A percentile compares a stretch with the other conserved stretches of the same genome.
Evolutionary conservation across 2,329 filamentous ascomycete species (phyloP).

Genomic region (Byssoonygena ceratinophila): DNA sequence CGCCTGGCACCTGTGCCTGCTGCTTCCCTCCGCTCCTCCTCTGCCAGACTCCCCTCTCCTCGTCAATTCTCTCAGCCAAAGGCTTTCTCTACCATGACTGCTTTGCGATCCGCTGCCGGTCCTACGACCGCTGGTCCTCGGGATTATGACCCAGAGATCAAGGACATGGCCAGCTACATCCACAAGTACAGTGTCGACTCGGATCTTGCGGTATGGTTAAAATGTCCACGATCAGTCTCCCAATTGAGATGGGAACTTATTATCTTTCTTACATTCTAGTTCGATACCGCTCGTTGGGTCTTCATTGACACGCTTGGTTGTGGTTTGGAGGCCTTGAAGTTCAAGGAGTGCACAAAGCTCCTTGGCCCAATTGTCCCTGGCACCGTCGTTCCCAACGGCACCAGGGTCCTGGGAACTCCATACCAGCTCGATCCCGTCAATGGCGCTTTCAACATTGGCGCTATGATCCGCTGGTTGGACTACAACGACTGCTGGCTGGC

Average conservation of each 20-base stretch:
- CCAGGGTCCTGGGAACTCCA: constrained; percentile 79
- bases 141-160: constrained; percentile 83
- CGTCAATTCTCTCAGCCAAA: constrained; percentile 18
- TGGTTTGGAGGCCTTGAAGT: constrained; percentile 86
- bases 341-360: constrained; percentile 92
- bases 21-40: constrained; percentile 24
- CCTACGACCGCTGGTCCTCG: constrained; percentile 31
- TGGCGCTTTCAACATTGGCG: constrained; percentile 96
- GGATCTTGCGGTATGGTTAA: constrained; percentile 79
- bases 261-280: constrained; percentile 43
- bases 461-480: constrained; percentile 98
- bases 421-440: constrained; percentile 94
- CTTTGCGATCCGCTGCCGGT: constrained; percentile 29
- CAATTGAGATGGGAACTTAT: too few relatives aligned
- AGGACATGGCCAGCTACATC: constrained; percentile 89
- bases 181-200: constrained; percentile 86
- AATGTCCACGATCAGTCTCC: too few relatives aligned
- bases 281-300: constrained; percentile 91
- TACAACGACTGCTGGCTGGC: constrained; percentile 99
- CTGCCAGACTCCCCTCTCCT: constrained; percentile 26
- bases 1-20: constrained; percentile 40
- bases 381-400: constrained; percentile 82
- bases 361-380: constrained; percentile 85
- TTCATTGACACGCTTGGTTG: constrained; percentile 96
- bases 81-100: constrained; percentile 36